These are phyloP conservation scores for Saccharomyces hybrid DNA, from an alignment of 1,139 yeast genomes.

Conservation along the genomic window DNA sequence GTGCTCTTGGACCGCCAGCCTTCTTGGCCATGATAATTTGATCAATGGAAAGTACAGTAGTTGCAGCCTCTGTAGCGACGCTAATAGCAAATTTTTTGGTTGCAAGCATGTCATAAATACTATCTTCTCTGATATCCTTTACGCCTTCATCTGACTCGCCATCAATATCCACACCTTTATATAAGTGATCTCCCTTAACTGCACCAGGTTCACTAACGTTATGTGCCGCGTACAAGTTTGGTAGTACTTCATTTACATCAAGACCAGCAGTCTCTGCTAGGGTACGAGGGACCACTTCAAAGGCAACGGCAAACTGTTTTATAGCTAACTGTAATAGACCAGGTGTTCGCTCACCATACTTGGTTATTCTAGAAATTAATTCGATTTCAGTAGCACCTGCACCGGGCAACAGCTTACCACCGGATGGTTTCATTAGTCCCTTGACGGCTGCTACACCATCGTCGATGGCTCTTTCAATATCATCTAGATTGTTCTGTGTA, in stretches of 20 bases:
- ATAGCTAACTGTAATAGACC: slow-evolving; percentile 90
- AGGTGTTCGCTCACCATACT: slow-evolving; percentile 88
- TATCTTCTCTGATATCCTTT: slow-evolving; percentile 59
- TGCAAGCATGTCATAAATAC: slow-evolving; percentile 74
- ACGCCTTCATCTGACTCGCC: slow-evolving; percentile 58
- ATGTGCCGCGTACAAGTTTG: slow-evolving; percentile 84
- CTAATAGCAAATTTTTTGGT: slow-evolving; percentile 82
- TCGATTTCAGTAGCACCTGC: slow-evolving; percentile 98
- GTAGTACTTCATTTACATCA: slow-evolving; percentile 80
- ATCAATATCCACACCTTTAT: slow-evolving; percentile 68
- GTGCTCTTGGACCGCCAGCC: slow-evolving; percentile 93
- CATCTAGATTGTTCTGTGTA: slow-evolving; percentile 87
- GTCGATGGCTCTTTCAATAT: slow-evolving; percentile 92
- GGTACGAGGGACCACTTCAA: slow-evolving; percentile 88
- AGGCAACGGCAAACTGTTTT: slow-evolving; percentile 88
- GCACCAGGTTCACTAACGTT: slow-evolving; percentile 32
- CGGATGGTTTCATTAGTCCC: slow-evolving; percentile 71
- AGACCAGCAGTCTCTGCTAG: slow-evolving; percentile 93
- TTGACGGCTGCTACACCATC: slow-evolving; percentile 93
- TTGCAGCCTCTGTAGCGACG: slow-evolving; percentile 93
- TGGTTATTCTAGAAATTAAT: slow-evolving; percentile 68
- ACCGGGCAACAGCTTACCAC: slow-evolving; percentile 72
- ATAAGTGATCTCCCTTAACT: slow-evolving; percentile 34
- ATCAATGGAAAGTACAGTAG: slow-evolving; percentile 70
- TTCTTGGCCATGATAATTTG: slow-evolving; percentile 73